These are phyloP conservation scores for Backusella australiensis DNA, from an alignment of 192 early-diverging fungal species.

Conservation along the genomic window DNA sequence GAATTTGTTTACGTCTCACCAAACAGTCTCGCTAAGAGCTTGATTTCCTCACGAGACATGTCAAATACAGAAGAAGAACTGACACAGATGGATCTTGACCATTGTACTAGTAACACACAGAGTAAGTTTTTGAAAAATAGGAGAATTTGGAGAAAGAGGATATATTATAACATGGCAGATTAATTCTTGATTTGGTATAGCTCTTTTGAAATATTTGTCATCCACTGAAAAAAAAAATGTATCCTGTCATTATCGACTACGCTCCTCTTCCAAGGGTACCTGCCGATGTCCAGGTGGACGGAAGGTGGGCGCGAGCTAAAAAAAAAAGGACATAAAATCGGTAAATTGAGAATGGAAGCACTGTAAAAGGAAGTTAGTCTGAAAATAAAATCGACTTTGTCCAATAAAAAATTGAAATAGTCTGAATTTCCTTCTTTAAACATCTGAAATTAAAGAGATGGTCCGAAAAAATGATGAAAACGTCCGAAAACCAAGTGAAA, in stretches of 20 bases:
- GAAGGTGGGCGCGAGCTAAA: no score
- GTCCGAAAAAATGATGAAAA: no score
- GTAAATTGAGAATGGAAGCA: no score
- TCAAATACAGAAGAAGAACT: constrained; percentile 10
- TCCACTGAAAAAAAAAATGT: constrained; percentile 2
- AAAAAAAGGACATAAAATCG: no score
- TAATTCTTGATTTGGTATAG: neutral
- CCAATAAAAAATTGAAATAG: no score
- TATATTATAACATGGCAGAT: neutral
- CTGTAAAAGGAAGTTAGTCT: no score
- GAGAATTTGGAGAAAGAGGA: neutral
- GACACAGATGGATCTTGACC: neutral
- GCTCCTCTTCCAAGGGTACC: neutral
- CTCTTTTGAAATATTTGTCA: neutral
- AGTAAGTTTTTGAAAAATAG: constrained; percentile 11
- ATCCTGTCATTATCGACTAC: constrained; percentile 3
- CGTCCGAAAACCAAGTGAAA: no score
- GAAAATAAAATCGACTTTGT: no score
- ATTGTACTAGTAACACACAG: constrained; percentile 13
- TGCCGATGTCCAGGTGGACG: neutral
- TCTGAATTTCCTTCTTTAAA: no score
- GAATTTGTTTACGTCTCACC: constrained; percentile 9
- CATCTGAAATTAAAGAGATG: no score
- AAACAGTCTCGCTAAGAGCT: constrained; percentile 4
- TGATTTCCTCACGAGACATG: constrained; percentile 7